Percentiles rank a stretch among this genome's conserved stretches.
Conservation (phyloP, 345 rosid genomes). For the Gynandropsis gynandra region DNA sequence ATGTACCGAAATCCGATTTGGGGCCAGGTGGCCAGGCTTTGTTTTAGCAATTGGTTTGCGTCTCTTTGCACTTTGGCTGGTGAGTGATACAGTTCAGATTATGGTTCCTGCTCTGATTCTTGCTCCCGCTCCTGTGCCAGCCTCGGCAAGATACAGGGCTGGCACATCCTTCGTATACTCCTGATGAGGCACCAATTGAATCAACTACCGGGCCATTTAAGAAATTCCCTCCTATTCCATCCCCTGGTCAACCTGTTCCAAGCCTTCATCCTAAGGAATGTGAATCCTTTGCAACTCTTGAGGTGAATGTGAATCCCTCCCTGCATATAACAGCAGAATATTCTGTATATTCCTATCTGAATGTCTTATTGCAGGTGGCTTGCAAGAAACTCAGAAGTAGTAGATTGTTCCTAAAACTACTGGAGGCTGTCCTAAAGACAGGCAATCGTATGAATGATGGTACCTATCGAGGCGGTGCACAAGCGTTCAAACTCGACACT, state of each 20-base stretch:
- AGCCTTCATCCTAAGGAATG: constrained; percentile 19
- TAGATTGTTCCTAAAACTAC: no score
- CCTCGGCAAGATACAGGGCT: constrained; percentile 23
- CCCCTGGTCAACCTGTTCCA: constrained; percentile 18
- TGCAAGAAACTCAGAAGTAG: no score
- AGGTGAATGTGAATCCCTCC: no score
- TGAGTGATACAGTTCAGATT: constrained; percentile 1
- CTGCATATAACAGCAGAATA: no score
- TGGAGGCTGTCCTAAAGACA: no score
- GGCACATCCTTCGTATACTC: constrained; percentile 14
- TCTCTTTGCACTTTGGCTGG: no score
- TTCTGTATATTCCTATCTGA: no score
- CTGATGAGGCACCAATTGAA: constrained; percentile 11
- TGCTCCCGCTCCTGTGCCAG: constrained; percentile 5
- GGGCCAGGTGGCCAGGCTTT: constrained; percentile 12
- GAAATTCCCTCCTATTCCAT: constrained; percentile 21
- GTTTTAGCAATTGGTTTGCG: constrained; percentile 30
- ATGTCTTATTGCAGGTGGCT: constrained; percentile 55
- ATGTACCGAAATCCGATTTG: constrained; percentile 11
- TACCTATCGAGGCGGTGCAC: no score
- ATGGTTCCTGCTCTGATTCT: constrained; percentile 17
- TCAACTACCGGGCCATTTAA: constrained; percentile 7
- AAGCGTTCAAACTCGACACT: no score
- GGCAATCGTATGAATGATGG: no score
- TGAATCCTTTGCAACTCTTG: constrained; percentile 28